Percentiles rank a stretch among this genome's conserved stretches.
Evolutionary conservation across 345 rosid genomes (phyloP).

Genomic region (Salix brachista): DNA sequence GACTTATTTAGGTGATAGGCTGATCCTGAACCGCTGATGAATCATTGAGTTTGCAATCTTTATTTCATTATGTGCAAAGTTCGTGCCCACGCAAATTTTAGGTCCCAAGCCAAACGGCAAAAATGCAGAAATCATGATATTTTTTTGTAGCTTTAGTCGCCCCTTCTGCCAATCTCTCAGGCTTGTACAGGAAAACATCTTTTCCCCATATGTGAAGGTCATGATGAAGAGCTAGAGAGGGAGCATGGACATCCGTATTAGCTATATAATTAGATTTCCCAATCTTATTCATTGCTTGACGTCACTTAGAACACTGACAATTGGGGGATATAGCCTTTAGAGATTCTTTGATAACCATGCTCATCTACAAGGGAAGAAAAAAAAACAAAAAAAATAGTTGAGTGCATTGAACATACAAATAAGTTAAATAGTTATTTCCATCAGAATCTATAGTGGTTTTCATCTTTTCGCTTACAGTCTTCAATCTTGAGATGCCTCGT

Average conservation of each 20-base stretch:
- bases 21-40: no score
- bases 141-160: neutral
- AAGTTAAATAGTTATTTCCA: neutral
- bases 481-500: conserved; percentile 31
- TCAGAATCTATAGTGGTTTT: neutral
- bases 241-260: conserved; percentile 10
- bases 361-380: conserved; percentile 13
- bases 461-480: conserved; percentile 18
- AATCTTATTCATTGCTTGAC: conserved; percentile 14
- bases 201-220: conserved; percentile 40
- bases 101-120: no score
- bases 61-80: no score
- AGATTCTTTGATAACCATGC: conserved; percentile 39
- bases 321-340: conserved; percentile 37
- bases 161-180: conserved; percentile 43
- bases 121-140: no score
- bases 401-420: no score
- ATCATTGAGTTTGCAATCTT: no score
- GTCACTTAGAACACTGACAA: conserved; percentile 5
- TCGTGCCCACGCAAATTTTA: no score
- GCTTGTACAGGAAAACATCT: conserved; percentile 38
- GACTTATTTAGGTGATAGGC: no score
- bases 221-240: conserved; percentile 26
- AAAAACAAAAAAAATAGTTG: no score
- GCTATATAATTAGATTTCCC: conserved; percentile 26